Evolutionary conservation across 1,284 basidiomycete species (phyloP).

Genomic region (Exobasidium rhododendri): DNA sequence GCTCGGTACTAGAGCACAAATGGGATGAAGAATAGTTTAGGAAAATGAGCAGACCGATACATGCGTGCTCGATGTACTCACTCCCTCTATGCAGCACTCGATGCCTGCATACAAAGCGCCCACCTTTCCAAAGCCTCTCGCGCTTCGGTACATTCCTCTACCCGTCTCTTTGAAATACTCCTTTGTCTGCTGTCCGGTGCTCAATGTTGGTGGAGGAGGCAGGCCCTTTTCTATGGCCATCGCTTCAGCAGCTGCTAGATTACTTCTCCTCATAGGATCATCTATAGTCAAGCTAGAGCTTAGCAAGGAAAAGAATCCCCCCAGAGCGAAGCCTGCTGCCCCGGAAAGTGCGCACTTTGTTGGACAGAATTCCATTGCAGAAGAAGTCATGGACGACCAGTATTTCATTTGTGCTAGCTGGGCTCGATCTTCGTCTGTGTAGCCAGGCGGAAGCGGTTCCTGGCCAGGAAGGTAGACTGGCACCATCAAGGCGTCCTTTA

Average conservation of each 20-base stretch:
- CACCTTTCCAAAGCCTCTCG: conserved; percentile 91
- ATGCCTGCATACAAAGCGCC: conserved; percentile 88
- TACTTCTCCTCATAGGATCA: conserved; percentile 64
- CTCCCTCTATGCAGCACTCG: conserved; percentile 93
- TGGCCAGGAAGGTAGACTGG: conserved; percentile 54
- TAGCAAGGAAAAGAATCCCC: conserved; percentile 95
- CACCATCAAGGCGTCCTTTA: conserved; percentile 5
- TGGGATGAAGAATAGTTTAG: background rate
- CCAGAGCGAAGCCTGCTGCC: conserved; percentile 75
- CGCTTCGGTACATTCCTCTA: conserved; percentile 80
- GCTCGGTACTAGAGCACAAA: conserved; percentile 45
- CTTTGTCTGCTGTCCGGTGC: conserved; percentile 67
- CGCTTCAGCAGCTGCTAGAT: conserved; percentile 18
- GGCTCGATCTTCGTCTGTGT: conserved; percentile 73
- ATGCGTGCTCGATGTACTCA: conserved; percentile 59
- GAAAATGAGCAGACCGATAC: background rate
- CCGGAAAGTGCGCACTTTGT: conserved; percentile 77
- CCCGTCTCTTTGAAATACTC: conserved; percentile 94
- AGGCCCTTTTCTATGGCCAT: conserved; percentile 9
- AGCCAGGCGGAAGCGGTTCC: conserved; percentile 69
- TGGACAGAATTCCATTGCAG: conserved; percentile 78
- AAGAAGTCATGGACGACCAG: conserved; percentile 68
- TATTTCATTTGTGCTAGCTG: conserved; percentile 69
- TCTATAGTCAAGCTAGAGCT: conserved; percentile 91
- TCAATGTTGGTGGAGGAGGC: conserved; percentile 25